Conservation (phyloP, 129 eudicot species). For the Helianthus annuus region DNA sequence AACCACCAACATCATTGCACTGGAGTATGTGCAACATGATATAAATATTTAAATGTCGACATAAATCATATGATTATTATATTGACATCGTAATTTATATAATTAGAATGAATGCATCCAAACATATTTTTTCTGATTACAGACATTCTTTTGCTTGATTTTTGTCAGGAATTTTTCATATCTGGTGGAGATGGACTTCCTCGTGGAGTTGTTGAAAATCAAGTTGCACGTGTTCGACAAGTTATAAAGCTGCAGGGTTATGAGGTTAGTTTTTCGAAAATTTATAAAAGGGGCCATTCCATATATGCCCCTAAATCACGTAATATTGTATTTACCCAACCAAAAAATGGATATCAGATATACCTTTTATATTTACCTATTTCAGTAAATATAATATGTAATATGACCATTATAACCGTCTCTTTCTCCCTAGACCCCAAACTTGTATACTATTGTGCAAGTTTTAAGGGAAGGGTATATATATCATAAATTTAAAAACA, state of each 20-base stretch:
- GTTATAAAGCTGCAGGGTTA: slow-evolving; percentile 78
- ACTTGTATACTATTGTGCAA: not conserved
- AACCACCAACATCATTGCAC: slow-evolving; percentile 7
- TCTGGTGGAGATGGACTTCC: slow-evolving; percentile 99
- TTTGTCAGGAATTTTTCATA: slow-evolving; percentile 79
- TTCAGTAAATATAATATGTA: not conserved
- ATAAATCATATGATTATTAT: not conserved
- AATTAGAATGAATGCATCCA: not conserved
- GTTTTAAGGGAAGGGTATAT: slow-evolving; percentile 2
- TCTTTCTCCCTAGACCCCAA: not conserved
- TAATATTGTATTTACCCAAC: not conserved
- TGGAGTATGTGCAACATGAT: not conserved
- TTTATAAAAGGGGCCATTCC: not conserved
- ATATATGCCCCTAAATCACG: not conserved
- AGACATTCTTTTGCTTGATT: not conserved
- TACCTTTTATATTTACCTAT: not conserved
- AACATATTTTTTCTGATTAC: not conserved
- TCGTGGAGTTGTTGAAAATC: slow-evolving; percentile 99
- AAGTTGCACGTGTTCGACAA: slow-evolving; percentile 84
- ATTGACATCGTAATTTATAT: not conserved
- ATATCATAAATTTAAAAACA: not conserved
- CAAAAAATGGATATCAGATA: not conserved
- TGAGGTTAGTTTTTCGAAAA: slow-evolving; percentile 62
- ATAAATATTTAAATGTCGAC: not conserved
- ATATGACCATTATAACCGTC: not conserved